Evolutionary conservation across 2,329 filamentous ascomycete genomes (phyloP), one percentile per base, ranked within the genome.

Genomic region (Neonectria hederae): DNA sequence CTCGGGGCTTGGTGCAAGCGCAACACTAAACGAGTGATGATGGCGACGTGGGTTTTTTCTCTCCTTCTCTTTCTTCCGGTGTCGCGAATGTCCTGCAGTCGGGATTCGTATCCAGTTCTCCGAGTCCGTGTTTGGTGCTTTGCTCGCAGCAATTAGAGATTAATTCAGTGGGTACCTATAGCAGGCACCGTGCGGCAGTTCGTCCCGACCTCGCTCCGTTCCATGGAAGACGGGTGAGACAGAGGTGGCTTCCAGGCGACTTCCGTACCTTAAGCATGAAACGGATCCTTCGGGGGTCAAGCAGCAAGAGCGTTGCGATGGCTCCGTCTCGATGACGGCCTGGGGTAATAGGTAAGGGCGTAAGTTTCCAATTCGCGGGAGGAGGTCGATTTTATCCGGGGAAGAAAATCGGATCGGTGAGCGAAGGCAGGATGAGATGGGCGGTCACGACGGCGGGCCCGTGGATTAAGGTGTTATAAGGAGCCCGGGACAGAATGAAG

Each of bases 221-320:
- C 55, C 61, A 63, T 63, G 61, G 49, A 63, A 43, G 32, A 59
- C 49, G 55, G 48, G 54, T 59, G 43, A 59, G 61, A 59, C 61
- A 59, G 49, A 45, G 46, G 42, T 55, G 30, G 55, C 43, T 54
- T 59, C 49, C 22, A 49, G 28, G 54, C 54, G n/a, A 8, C n/a
- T 42, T 42, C 38, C 9, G 46, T 21, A 32, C 35, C 51, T 59
- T 43, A 14, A 35, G 48, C 38, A 53, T 59, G 56, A 46, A 42
- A 59, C 56, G 51, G 48, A 21, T 51, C 26, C 26, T 21, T 30
- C 26, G n/a, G n/a, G 26, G 26, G 45, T 10, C 48, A 28, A 14
- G 14, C 28, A 32, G 19, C 5, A 35, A 21, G 48, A 51, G 48
- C 14, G 28, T 11, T 21, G 48, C n/a, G 26, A 32, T 30, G 19